phyloP scores from a whole-genome alignment of 495 filamentous ascomycete genomes.

The Hypoxylon rickii region DNA sequence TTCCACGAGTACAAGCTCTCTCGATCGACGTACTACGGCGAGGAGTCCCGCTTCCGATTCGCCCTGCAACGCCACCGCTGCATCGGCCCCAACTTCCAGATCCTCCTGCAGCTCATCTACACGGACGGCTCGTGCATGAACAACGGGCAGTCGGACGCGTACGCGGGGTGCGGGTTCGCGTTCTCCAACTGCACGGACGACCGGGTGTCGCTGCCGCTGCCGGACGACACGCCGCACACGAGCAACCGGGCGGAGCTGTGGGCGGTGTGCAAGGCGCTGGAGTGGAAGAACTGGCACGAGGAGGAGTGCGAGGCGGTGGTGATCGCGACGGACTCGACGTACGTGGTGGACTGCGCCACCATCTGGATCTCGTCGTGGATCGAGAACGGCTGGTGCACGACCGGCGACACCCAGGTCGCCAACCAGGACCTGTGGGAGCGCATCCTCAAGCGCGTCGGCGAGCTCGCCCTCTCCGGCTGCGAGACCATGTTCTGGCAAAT shows the following conservation, averaged over 20 bases:
- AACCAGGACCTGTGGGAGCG: slow-evolving; percentile 48
- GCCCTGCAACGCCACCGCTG: not conserved
- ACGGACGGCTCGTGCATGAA: slow-evolving; percentile 41
- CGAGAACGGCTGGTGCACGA: slow-evolving; percentile 42
- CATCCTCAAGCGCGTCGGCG: slow-evolving; percentile 32
- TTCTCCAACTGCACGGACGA: not conserved
- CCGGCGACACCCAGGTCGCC: slow-evolving; percentile 22
- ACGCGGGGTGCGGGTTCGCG: slow-evolving; percentile 36
- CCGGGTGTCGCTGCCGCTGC: not conserved
- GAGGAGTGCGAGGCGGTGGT: slow-evolving; percentile 46
- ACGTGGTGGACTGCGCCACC: slow-evolving; percentile 44
- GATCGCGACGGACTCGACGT: slow-evolving; percentile 51
- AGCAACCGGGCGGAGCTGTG: slow-evolving; percentile 51
- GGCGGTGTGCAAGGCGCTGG: slow-evolving; percentile 44
- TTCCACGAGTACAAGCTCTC: not conserved
- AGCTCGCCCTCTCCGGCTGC: slow-evolving; percentile 17
- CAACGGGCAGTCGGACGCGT: slow-evolving; percentile 40
- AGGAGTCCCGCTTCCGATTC: not conserved
- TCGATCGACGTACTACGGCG: not conserved
- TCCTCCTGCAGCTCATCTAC: slow-evolving; percentile 17
- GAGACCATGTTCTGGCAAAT: slow-evolving; percentile 49
- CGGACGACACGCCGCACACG: slow-evolving; percentile 39
- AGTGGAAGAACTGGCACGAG: slow-evolving; percentile 37
- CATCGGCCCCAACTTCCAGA: not conserved
- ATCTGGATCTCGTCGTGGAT: slow-evolving; percentile 46